Evolutionary conservation across 1,284 basidiomycete genomes (phyloP).

Genomic region (Pisolithus thermaeus): DNA sequence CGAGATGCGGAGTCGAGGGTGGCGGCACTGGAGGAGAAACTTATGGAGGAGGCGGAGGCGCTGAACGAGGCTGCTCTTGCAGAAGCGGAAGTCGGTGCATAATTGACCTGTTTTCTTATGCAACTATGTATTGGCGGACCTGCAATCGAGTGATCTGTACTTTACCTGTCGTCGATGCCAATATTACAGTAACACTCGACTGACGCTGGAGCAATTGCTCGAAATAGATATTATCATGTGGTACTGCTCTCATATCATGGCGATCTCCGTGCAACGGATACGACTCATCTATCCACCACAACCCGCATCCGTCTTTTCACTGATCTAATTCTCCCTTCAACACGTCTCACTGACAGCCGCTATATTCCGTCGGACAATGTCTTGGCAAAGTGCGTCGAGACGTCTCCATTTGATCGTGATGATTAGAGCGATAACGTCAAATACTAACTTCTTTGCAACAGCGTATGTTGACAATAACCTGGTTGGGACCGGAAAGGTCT

Average conservation of each 20-base stretch:
- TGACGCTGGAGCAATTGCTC: slow-evolving; percentile 22
- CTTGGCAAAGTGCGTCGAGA: slow-evolving; percentile 23
- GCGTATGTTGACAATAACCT: slow-evolving; percentile 89
- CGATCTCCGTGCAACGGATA: slow-evolving; percentile 17
- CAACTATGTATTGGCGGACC: slow-evolving; percentile 4
- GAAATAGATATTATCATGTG: too few relatives aligned
- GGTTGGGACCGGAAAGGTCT: slow-evolving; percentile 70
- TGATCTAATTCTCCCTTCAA: neutral
- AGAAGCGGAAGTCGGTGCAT: slow-evolving; percentile 43
- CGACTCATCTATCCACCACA: neutral
- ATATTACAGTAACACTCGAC: slow-evolving; percentile 1
- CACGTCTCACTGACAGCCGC: neutral
- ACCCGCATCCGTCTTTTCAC: neutral
- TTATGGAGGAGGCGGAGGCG: slow-evolving; percentile 79
- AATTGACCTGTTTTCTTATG: slow-evolving; percentile 6
- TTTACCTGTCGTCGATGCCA: neutral
- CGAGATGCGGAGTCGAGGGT: slow-evolving; percentile 60
- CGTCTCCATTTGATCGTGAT: slow-evolving; percentile 1
- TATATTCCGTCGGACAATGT: slow-evolving; percentile 17
- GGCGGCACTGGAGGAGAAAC: slow-evolving; percentile 60
- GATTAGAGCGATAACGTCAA: neutral
- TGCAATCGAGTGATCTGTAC: neutral
- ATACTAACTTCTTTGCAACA: slow-evolving; percentile 25
- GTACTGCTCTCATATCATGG: slow-evolving; percentile 22
- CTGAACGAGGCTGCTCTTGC: slow-evolving; percentile 71